A percentile compares a stretch with the other conserved stretches of the same genome.
Evolutionary conservation across 257 asterid species (phyloP).

Genomic region (Salvia rosmarinus): DNA sequence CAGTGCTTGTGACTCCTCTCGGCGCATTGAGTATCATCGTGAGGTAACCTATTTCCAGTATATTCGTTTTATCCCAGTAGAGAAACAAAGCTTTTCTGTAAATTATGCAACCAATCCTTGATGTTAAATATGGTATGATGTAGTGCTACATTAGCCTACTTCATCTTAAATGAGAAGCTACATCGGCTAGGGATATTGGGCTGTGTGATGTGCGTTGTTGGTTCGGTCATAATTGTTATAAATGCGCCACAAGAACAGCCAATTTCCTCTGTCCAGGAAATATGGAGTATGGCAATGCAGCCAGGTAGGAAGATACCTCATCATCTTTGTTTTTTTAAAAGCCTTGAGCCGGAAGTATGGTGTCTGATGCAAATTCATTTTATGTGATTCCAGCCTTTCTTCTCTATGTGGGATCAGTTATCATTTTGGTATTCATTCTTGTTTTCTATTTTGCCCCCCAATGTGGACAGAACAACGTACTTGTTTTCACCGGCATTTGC

Average conservation of each 20-base stretch:
- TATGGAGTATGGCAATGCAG: conserved; percentile 86
- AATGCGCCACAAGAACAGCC: conserved; percentile 82
- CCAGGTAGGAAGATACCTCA: conserved; percentile 46
- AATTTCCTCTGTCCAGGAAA: conserved; percentile 71
- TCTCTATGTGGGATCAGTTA: conserved; percentile 78
- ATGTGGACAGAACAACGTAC: conserved; percentile 73
- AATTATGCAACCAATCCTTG: conserved; percentile 6
- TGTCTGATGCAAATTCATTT: conserved; percentile 36
- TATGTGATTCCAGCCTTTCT: conserved; percentile 63
- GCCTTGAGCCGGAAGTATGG: not conserved
- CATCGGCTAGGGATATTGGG: conserved; percentile 78
- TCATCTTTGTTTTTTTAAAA: conserved; percentile 16
- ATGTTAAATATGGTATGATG: conserved; percentile 28
- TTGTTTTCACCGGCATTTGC: conserved; percentile 81
- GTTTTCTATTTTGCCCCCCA: conserved; percentile 76
- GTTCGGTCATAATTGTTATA: conserved; percentile 73
- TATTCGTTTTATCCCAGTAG: not conserved
- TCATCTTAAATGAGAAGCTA: conserved; percentile 75
- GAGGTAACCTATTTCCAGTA: conserved; percentile 50
- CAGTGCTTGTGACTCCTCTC: conserved; percentile 92
- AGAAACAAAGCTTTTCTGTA: not conserved
- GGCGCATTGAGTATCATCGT: conserved; percentile 89
- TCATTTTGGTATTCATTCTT: conserved; percentile 76
- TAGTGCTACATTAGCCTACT: conserved; percentile 80
- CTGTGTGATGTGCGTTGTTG: conserved; percentile 78